Evolutionary conservation across 2,329 filamentous ascomycete genomes (phyloP).

Genomic region (Dactylellina parvicollis): DNA sequence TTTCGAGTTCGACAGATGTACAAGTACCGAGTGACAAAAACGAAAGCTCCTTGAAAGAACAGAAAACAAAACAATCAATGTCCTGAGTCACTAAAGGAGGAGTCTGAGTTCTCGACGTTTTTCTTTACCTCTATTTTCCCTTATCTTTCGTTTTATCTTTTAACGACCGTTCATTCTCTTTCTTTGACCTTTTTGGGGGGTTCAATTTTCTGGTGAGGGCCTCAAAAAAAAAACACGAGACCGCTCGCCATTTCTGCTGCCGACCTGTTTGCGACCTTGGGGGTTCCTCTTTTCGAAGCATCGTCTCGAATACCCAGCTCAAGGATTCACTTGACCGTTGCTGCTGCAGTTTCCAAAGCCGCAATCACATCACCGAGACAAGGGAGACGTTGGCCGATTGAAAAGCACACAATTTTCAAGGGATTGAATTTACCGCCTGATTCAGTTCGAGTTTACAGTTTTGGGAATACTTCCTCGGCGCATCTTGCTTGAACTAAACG

Average conservation of each 20-base stretch:
- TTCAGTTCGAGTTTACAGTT: constrained; percentile 31
- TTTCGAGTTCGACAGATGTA: constrained; percentile 52
- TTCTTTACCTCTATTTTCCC: constrained; percentile 29
- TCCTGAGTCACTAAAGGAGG: constrained; percentile 49
- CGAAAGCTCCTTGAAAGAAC: constrained; percentile 37
- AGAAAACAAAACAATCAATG: constrained; percentile 25
- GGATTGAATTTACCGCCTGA: constrained; percentile 35
- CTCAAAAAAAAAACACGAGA: constrained; percentile 28
- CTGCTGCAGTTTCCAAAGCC: constrained; percentile 51
- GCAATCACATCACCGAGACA: constrained; percentile 42
- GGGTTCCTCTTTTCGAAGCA: constrained; percentile 35
- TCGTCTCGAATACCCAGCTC: constrained; percentile 53
- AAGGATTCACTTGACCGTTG: constrained; percentile 43
- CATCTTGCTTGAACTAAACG: constrained; percentile 50
- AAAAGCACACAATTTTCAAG: constrained; percentile 11
- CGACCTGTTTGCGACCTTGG: constrained; percentile 36
- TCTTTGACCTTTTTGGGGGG: constrained; percentile 20
- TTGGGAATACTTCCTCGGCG: constrained; percentile 21
- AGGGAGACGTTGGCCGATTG: constrained; percentile 35
- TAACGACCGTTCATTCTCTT: constrained; percentile 36
- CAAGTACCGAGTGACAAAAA: constrained; percentile 49
- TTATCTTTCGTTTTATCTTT: constrained; percentile 34
- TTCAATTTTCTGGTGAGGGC: constrained; percentile 23
- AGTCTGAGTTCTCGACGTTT: constrained; percentile 27
- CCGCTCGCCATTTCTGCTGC: constrained; percentile 21